These are phyloP conservation scores for Tephrocybe sp. DNA, from an alignment of 768 basidiomycete species.

Conservation along the genomic window DNA sequence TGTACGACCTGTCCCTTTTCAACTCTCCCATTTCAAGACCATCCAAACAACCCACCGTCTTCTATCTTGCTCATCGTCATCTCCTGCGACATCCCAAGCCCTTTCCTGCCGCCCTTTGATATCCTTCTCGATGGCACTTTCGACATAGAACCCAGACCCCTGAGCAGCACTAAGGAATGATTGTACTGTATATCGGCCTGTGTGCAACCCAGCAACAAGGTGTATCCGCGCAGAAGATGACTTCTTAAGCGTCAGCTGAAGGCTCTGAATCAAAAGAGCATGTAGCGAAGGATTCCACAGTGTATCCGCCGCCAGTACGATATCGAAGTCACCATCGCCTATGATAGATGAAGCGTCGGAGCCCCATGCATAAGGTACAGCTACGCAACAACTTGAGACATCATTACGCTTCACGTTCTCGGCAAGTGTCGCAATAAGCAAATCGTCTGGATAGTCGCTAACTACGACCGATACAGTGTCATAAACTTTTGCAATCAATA, in stretches of 20 bases:
- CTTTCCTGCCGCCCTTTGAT: conserved; percentile 38
- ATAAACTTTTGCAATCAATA: conserved; percentile 56
- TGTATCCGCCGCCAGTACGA: conserved; percentile 74
- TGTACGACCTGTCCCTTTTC: background rate
- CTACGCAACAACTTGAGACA: conserved; percentile 47
- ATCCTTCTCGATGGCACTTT: conserved; percentile 48
- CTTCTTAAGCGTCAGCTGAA: conserved; percentile 47
- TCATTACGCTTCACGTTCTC: conserved; percentile 57
- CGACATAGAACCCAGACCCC: conserved; percentile 43
- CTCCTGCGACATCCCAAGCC: conserved; percentile 52
- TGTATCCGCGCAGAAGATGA: conserved; percentile 49
- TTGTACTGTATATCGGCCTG: conserved; percentile 71
- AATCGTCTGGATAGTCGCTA: conserved; percentile 74
- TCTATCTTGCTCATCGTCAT: conserved; percentile 67
- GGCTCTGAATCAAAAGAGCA: conserved; percentile 48
- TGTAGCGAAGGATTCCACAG: conserved; percentile 75
- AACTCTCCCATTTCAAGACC: conserved; percentile 44
- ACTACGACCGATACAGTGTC: conserved; percentile 42
- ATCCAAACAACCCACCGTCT: conserved; percentile 76
- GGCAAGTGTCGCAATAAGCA: conserved; percentile 55
- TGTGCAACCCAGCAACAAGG: conserved; percentile 75
- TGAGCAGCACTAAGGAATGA: conserved; percentile 49
- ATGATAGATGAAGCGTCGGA: conserved; percentile 39
- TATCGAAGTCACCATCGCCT: conserved; percentile 46
- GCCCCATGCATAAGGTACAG: conserved; percentile 68